Evolutionary conservation across 2,329 filamentous ascomycete species (phyloP), one percentile per base, ranked within the genome.

Genomic region (Polytolypa hystricis): DNA sequence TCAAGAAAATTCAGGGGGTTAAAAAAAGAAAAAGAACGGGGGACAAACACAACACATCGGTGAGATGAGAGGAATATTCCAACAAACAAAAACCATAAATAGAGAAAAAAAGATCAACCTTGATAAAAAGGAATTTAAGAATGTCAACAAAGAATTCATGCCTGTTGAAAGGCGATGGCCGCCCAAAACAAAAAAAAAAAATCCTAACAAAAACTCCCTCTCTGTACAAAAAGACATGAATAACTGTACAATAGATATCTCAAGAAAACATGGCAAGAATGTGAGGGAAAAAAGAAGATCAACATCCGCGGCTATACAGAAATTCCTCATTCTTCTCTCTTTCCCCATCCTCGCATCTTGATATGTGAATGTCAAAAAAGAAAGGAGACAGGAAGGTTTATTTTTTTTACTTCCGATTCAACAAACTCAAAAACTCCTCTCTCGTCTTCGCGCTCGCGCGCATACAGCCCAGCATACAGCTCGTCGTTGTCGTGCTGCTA

Each of bases 401-500:
- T n/a, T n/a, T 19, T 18, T 15, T 17, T 54, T 52, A 70, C 46
- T 58, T 56, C 46, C 64, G 62, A 58, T 84, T 77, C 39, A 86
- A 60, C 23, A 98, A 70, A 50, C 79, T 94, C 55, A 98, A 65
- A 54, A 98, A 98, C 62, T 98, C 91, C 57, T 94, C 93, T 50
- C 91, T 72, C 8, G 89, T 95, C 71, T 94, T 95, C 42, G 85
- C 84, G 50, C 84, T 85, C 42, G 79, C 80, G 55, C 94, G 80
- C 70, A 98, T 93, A 52, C 86, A 87, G 26, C 91, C 91, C n/a
- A 96, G 74, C 64, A 98, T 93, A 58, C 89, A 96, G 66, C 86
- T 95, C 12, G 91, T 98, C 25, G 93, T 91, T 5, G 91, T 96
- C 12, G 75, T 81, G 34, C 83, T 79, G 27, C 72, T 75, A 0